These are phyloP conservation scores for Cucurbita ficifolia DNA, from an alignment of 306 rosid species.

Conservation along the genomic window DNA sequence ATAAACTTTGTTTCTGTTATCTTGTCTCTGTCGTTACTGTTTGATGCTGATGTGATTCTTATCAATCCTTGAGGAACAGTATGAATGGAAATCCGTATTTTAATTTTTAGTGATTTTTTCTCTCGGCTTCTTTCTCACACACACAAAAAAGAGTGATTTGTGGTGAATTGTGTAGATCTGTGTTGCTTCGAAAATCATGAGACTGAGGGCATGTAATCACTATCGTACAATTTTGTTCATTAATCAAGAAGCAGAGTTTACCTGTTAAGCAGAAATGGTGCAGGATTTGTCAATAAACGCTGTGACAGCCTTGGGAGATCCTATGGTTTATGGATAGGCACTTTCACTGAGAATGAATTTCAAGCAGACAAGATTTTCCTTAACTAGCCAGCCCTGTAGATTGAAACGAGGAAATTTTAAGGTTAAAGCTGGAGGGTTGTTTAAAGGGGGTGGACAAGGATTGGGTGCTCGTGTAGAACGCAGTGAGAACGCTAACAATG, in stretches of 20 bases:
- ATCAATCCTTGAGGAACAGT: background rate
- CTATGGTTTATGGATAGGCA: conserved; percentile 27
- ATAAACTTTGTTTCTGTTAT: background rate
- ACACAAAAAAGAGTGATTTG: background rate
- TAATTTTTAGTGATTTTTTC: too few relatives aligned
- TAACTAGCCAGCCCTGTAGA: conserved; percentile 22
- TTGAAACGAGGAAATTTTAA: conserved; percentile 23
- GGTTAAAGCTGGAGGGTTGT: conserved; percentile 72
- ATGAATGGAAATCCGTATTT: background rate
- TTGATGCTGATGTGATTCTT: background rate
- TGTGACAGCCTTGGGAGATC: conserved; percentile 33
- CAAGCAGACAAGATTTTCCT: conserved; percentile 24
- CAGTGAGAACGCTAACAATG: conserved; percentile 81
- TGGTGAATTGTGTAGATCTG: background rate
- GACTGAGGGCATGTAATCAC: too few relatives aligned
- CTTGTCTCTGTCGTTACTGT: background rate
- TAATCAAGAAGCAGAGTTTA: background rate
- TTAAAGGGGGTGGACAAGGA: conserved; percentile 51
- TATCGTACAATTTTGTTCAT: background rate
- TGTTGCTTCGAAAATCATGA: background rate
- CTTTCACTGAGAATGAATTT: conserved; percentile 33
- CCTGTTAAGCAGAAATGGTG: conserved; percentile 25
- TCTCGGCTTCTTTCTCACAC: too few relatives aligned
- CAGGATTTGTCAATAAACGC: conserved; percentile 48
- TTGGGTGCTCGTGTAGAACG: conserved; percentile 58